phyloP scores from a whole-genome alignment of 441 rosid species.

The Dalechampia spathulata region DNA sequence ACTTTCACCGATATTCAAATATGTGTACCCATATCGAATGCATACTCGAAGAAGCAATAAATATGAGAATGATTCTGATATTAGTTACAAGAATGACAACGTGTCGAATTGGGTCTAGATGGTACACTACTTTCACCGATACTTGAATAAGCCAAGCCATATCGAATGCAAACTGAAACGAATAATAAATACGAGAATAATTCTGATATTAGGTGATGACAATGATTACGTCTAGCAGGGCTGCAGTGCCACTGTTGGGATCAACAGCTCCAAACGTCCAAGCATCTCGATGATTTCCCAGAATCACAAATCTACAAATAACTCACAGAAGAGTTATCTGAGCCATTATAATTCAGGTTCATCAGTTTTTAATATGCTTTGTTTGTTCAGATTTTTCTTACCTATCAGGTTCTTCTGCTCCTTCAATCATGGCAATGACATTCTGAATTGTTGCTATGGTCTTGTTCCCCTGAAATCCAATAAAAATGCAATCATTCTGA shows the following conservation, averaged over 20 bases:
- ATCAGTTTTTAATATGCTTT: neutral
- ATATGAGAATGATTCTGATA: too few relatives aligned
- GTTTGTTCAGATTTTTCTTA: conserved; percentile 14
- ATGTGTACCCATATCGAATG: too few relatives aligned
- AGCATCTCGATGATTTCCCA: conserved; percentile 89
- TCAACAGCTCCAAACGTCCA: conserved; percentile 95
- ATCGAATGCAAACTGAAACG: too few relatives aligned
- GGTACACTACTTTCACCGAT: too few relatives aligned
- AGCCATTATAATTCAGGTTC: neutral
- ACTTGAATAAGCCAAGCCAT: too few relatives aligned
- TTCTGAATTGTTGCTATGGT: conserved; percentile 61
- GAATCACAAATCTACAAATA: conserved; percentile 48
- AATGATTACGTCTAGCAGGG: conserved; percentile 67
- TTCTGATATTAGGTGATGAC: too few relatives aligned
- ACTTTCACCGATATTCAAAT: too few relatives aligned
- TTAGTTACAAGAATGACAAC: too few relatives aligned
- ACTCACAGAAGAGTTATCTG: neutral
- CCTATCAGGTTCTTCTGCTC: conserved; percentile 83
- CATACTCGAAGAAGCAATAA: too few relatives aligned
- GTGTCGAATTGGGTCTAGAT: too few relatives aligned
- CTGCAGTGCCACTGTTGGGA: conserved; percentile 89
- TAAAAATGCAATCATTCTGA: too few relatives aligned
- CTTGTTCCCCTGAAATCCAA: conserved; percentile 51
- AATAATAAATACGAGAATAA: too few relatives aligned
- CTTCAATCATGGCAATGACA: conserved; percentile 71